Evolutionary conservation across 2,329 filamentous ascomycete genomes (phyloP).

Genomic region (Ustilaginoidea virens): DNA sequence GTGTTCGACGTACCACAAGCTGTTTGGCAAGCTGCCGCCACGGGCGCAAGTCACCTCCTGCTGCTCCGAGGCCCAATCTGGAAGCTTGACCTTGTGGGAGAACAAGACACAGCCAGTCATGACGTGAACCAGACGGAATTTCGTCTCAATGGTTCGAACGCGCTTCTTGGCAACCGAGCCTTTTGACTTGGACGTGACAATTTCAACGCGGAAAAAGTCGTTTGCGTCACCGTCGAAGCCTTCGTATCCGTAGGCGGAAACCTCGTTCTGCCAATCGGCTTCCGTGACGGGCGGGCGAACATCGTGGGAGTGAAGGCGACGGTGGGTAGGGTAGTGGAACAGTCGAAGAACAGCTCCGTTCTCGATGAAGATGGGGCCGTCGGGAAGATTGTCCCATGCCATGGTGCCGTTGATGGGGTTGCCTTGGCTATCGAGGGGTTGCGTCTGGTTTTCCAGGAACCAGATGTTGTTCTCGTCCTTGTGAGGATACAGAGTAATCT

Average conservation of each 20-base stretch:
- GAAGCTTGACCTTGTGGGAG: constrained; percentile 97
- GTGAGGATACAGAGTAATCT: constrained; percentile 95
- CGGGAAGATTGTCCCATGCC: constrained; percentile 66
- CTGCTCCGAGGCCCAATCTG: constrained; percentile 94
- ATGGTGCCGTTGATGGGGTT: constrained; percentile 63
- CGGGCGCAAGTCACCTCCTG: constrained; percentile 97
- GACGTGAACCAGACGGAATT: constrained; percentile 86
- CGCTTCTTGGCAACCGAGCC: constrained; percentile 66
- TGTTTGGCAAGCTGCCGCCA: constrained; percentile 85
- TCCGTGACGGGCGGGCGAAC: constrained; percentile 76
- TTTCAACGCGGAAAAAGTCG: constrained; percentile 88
- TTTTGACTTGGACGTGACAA: constrained; percentile 77
- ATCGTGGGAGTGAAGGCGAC: constrained; percentile 91
- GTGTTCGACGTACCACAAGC: constrained; percentile 88
- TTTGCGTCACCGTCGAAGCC: constrained; percentile 96
- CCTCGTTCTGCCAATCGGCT: constrained; percentile 88
- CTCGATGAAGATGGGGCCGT: constrained; percentile 47
- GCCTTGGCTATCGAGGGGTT: constrained; percentile 64
- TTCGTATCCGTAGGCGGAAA: constrained; percentile 93
- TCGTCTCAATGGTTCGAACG: constrained; percentile 85
- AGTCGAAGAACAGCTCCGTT: constrained; percentile 71
- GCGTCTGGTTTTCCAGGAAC: constrained; percentile 89
- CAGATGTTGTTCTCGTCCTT: constrained; percentile 98
- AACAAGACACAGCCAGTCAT: constrained; percentile 96
- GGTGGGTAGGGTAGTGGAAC: constrained; percentile 70